Evolutionary conservation across 164 flowering plant species (phyloP), one percentile per base, ranked within the genome.

Genomic region (Annona squamosa): DNA sequence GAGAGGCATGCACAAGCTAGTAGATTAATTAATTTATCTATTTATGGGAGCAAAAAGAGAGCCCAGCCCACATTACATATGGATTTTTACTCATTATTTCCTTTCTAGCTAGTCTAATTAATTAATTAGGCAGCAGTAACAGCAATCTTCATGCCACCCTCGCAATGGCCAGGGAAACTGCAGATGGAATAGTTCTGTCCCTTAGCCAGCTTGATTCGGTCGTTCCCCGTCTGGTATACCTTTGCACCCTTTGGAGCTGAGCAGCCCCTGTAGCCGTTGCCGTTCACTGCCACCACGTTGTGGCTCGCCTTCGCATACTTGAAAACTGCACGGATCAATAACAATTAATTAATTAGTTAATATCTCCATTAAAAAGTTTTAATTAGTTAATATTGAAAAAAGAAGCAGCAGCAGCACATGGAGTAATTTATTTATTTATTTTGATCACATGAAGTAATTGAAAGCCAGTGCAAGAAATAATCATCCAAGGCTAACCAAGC

Each of bases 131-230:
- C 70, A 6, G 94, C 91, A 67, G 52, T 78, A 42, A 87, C 73
- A 17, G 88, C 85, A 26, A 90, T 80, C 81, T 89, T 90, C 95
- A 90, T 90, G 16, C 87, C 90, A 6, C 82, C 72, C 26, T 85
- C 67, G 46, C 95, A 90, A 68, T 90, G 95, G 0, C 87, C 87
- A 2, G 82, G 52, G 48, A 83, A 65, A 57, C 26, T 86, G 88
- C 97, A 91, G 80, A 91, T 87, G 85, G 88, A 91, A 80, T 61
- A 88, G 76, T 85, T 91, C 46, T 26, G 77, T 12, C 94, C 97
- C 83, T 78, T 89, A 0, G 1, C 80, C 19, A 91, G 82, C 70
- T 73, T 85, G 74, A 91, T 83, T 73, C 69, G 77, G 57, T 91
- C 93, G 7, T 71, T 85, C 1, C 94, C 92, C 0, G 82, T 69